phyloP scores from a whole-genome alignment of 805 yeast genomes.

The Candida glaebosa region DNA sequence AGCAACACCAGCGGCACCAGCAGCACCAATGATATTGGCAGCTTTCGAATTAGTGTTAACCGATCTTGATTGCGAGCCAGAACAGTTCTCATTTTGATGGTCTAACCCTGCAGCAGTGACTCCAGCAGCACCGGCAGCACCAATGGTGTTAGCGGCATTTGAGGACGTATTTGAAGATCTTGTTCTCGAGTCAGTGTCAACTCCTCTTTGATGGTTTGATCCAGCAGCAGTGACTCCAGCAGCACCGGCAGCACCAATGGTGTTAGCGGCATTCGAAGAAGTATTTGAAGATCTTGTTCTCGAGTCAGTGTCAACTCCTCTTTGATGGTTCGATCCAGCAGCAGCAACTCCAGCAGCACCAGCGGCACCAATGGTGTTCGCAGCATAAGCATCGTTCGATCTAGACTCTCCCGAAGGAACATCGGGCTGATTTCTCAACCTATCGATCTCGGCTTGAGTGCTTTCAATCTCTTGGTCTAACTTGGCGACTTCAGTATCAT shows the following conservation, averaged over 20 bases:
- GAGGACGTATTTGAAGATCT: conserved; percentile 1
- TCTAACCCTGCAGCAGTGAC: conserved; percentile 7
- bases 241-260: not conserved
- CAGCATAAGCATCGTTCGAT: conserved; percentile 5
- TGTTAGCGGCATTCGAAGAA: conserved; percentile 1
- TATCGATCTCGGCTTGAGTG: not conserved
- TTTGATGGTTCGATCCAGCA: not conserved
- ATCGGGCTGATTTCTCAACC: not conserved
- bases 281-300: not conserved
- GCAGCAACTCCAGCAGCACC: conserved; percentile 6
- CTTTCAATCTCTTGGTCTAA: conserved; percentile 1
- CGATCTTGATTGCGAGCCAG: conserved; percentile 1
- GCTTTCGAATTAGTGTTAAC: conserved; percentile 5
- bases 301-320: not conserved
- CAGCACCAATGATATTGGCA: conserved; percentile 8
- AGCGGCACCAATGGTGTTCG: conserved; percentile 6
- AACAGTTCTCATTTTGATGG: not conserved
- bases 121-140: conserved; percentile 1
- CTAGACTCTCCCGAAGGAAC: not conserved
- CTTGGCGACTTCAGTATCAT: conserved; percentile 6
- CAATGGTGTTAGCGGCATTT: not conserved
- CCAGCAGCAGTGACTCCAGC: conserved; percentile 6
- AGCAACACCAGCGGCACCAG: conserved; percentile 12
- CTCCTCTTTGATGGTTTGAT: conserved; percentile 6
- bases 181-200: conserved; percentile 9